Percentiles rank a stretch among this genome's conserved stretches.
phyloP scores from a whole-genome alignment of 2,329 filamentous ascomycete genomes.

The Neonectria coccinea region DNA sequence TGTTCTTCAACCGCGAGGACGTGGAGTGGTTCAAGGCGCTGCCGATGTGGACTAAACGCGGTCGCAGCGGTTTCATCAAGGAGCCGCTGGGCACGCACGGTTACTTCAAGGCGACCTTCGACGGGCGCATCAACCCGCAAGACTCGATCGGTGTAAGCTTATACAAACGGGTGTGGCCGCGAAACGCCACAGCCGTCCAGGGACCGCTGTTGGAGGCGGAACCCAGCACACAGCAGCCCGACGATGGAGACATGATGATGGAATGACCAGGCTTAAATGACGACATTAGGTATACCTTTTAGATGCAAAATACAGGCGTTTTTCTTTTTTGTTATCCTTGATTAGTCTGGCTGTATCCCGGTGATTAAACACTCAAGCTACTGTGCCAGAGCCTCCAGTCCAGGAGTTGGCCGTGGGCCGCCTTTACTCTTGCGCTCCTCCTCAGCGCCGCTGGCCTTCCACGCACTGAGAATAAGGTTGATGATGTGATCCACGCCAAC shows the following conservation, averaged over 20 bases:
- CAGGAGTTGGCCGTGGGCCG: constrained; percentile 68
- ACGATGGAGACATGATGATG: constrained; percentile 52
- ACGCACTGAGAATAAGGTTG: constrained; percentile 88
- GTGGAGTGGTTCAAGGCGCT: constrained; percentile 98
- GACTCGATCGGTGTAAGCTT: constrained; percentile 92
- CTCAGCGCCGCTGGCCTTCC: constrained; percentile 89
- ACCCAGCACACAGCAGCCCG: constrained; percentile 29
- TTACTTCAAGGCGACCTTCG: constrained; percentile 99
- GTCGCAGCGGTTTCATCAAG: constrained; percentile 91
- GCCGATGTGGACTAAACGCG: constrained; percentile 92
- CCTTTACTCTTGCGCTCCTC: constrained; percentile 65
- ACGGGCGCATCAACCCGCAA: constrained; percentile 94
- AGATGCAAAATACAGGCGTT: constrained; percentile 46
- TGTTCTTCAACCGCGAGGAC: constrained; percentile 98
- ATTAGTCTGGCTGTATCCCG: constrained; percentile 3
- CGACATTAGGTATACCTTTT: constrained; percentile 45
- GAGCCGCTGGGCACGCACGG: constrained; percentile 95
- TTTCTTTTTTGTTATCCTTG: constrained; percentile 28
- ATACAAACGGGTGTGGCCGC: constrained; percentile 88
- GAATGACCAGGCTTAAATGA: constrained; percentile 47
- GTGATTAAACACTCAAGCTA: constrained; percentile 1
- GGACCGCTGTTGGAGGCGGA: constrained; percentile 57
- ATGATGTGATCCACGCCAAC: constrained; percentile 89
- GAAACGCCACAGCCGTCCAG: constrained; percentile 67
- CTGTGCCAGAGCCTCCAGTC: constrained; percentile 59